These are phyloP conservation scores for Porcisia deanei DNA, from an alignment of 208 protist species.

Conservation along the genomic window DNA sequence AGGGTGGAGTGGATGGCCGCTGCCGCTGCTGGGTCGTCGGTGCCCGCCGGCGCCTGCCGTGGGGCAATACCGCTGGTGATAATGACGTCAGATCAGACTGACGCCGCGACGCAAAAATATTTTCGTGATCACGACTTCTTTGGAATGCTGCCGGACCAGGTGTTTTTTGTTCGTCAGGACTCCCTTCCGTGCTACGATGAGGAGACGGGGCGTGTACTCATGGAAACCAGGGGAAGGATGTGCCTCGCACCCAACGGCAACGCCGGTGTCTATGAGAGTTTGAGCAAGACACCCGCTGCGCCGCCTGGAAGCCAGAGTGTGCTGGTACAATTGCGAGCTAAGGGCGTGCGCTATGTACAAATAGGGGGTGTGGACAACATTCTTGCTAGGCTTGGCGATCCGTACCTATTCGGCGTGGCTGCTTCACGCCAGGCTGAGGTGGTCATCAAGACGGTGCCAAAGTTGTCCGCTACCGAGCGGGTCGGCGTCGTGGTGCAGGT, in stretches of 20 bases:
- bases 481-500: conserved; percentile 96
- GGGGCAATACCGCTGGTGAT: conserved; percentile 80
- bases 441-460: conserved; percentile 94
- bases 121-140: conserved; percentile 95
- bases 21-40: neutral
- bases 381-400: conserved; percentile 92
- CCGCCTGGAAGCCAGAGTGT: conserved; percentile 25
- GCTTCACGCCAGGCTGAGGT: conserved; percentile 59
- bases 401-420: conserved; percentile 95
- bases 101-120: conserved; percentile 89
- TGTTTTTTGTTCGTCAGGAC: conserved; percentile 96
- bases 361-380: conserved; percentile 98
- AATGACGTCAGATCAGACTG: conserved; percentile 97
- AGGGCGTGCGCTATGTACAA: conserved; percentile 94
- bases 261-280: conserved; percentile 93
- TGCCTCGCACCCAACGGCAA: conserved; percentile 96
- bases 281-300: conserved; percentile 16
- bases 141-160: conserved; percentile 87
- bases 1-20: conserved; percentile 82
- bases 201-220: conserved; percentile 93
- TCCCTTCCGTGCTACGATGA: conserved; percentile 92
- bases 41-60: neutral
- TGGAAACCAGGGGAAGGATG: conserved; percentile 64
- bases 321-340: conserved; percentile 75
- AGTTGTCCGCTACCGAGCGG: conserved; percentile 76